A percentile compares a stretch with the other conserved stretches of the same genome.
phyloP scores from a whole-genome alignment of 495 filamentous ascomycete genomes.

The Penicillium steckii region DNA sequence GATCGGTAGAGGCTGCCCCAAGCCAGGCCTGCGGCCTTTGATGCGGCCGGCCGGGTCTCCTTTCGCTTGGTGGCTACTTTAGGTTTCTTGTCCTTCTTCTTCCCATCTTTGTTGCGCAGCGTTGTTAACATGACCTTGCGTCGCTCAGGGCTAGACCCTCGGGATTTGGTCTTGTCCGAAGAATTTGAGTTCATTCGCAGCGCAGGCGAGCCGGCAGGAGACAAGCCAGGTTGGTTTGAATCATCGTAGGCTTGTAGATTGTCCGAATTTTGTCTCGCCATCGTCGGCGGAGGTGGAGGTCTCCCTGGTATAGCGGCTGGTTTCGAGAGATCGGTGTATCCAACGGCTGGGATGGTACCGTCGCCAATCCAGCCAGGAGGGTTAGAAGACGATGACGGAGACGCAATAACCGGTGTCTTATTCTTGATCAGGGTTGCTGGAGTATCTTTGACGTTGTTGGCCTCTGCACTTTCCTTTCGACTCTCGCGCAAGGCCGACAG shows the following conservation, averaged over 20 bases:
- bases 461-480: conserved; percentile 56
- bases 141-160: conserved; percentile 81
- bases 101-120: conserved; percentile 60
- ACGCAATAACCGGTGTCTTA: conserved; percentile 5
- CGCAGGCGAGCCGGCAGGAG: conserved; percentile 26
- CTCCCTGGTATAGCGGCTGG: conserved; percentile 64
- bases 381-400: conserved; percentile 19
- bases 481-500: conserved; percentile 79
- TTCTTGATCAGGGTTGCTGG: conserved; percentile 19
- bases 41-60: conserved; percentile 56
- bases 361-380: conserved; percentile 67
- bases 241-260: conserved; percentile 15
- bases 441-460: conserved; percentile 28
- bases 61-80: conserved; percentile 34
- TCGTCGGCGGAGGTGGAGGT: conserved; percentile 46
- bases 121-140: conserved; percentile 79
- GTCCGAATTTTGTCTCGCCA: conserved; percentile 51
- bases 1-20: conserved; percentile 62
- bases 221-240: conserved; percentile 2
- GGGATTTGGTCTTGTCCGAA: conserved; percentile 49
- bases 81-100: conserved; percentile 55
- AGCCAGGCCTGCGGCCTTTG: conserved; percentile 83
- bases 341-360: conserved; percentile 76
- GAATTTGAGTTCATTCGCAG: conserved; percentile 39
- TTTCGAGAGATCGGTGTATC: conserved; percentile 73